phyloP scores from a whole-genome alignment of 352 stramenopile species.

The Salisapilia sapeloensis region DNA sequence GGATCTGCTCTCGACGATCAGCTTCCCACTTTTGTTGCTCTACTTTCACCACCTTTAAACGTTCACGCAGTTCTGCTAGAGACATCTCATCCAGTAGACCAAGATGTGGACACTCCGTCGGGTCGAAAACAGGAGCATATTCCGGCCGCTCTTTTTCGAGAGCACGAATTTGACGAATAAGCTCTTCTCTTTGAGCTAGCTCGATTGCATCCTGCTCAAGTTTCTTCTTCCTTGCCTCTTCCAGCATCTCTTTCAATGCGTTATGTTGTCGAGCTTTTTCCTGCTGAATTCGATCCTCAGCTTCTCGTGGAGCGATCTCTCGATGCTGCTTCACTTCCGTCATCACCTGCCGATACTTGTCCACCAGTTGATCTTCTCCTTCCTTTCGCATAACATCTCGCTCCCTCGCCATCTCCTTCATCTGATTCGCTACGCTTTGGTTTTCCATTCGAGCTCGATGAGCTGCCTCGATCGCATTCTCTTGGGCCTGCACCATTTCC shows the following conservation, averaged over 20 bases:
- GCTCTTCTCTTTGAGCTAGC: constrained; percentile 54
- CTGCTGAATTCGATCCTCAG: constrained; percentile 33
- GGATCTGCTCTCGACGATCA: constrained; percentile 41
- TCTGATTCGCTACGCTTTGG: constrained; percentile 50
- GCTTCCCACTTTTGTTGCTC: constrained; percentile 56
- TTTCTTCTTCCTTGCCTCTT: constrained; percentile 40
- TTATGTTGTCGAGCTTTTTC: constrained; percentile 45
- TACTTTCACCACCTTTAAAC: constrained; percentile 62
- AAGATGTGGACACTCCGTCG: constrained; percentile 70
- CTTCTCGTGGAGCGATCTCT: constrained; percentile 67
- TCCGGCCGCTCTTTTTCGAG: constrained; percentile 63
- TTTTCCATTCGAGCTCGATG: constrained; percentile 62
- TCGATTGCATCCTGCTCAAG: constrained; percentile 38
- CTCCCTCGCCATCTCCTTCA: constrained; percentile 54
- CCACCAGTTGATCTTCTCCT: constrained; percentile 33
- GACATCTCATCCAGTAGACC: constrained; percentile 87
- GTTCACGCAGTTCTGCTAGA: constrained; percentile 66
- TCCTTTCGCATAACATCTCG: constrained; percentile 44
- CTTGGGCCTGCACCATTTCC: constrained; percentile 71
- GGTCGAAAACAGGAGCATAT: constrained; percentile 81
- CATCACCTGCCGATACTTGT: constrained; percentile 33
- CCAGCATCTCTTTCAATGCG: constrained; percentile 42
- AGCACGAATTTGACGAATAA: constrained; percentile 76
- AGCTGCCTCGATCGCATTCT: constrained; percentile 56
- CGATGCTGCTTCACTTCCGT: constrained; percentile 53